Evolutionary conservation across 768 basidiomycete species (phyloP).

Genomic region (Russula griseocarnosa): DNA sequence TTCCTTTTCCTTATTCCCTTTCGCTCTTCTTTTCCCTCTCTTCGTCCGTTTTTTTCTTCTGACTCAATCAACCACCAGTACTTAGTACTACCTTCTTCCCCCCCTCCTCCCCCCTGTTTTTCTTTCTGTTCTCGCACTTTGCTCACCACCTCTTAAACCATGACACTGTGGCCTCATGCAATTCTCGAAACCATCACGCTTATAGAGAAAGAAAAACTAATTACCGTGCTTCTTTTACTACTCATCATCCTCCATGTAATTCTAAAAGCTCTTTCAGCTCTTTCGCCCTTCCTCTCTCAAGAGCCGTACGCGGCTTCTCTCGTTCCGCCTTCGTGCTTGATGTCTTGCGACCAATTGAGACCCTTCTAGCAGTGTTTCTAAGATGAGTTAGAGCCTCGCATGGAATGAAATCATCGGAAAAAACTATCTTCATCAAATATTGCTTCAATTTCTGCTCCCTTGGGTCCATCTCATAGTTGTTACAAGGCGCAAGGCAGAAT

Average conservation of each 20-base stretch:
- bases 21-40: too few species aligned
- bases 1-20: background rate
- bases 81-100: background rate
- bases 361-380: too few species aligned
- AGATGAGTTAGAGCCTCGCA: too few species aligned
- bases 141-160: background rate
- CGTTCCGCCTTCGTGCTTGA: background rate
- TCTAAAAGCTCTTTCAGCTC: slow-evolving; percentile 15
- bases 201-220: slow-evolving; percentile 9
- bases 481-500: too few species aligned
- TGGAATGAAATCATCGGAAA: too few species aligned
- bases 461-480: too few species aligned
- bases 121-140: background rate
- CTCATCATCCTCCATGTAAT: slow-evolving; percentile 20
- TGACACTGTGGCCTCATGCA: background rate
- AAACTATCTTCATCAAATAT: too few species aligned
- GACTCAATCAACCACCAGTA: too few species aligned
- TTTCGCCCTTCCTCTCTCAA: background rate
- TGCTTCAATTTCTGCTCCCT: too few species aligned
- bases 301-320: background rate
- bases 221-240: background rate
- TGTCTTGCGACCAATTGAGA: background rate
- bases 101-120: too few species aligned
- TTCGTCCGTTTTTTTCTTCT: too few species aligned
- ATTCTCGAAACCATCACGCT: slow-evolving; percentile 5